Evolutionary conservation across 495 filamentous ascomycete species (phyloP), one percentile per base, ranked within the genome.

Genomic region (Podospora australis): DNA sequence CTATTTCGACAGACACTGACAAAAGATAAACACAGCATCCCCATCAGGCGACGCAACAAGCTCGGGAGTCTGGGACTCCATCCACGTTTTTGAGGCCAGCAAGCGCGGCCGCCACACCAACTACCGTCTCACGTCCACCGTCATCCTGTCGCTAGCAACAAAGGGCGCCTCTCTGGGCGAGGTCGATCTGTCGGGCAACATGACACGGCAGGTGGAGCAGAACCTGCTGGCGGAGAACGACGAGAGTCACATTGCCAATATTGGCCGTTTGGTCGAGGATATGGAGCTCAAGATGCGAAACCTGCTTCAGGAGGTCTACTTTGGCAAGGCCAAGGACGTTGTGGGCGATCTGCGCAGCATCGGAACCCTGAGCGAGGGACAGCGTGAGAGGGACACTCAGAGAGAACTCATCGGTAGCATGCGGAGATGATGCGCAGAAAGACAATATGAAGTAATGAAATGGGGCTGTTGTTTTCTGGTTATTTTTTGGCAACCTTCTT

Each of bases 211-310:
- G 75, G 80, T 95, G 26, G 90, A 97, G 72, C 78, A 81, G 55
- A 90, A 96, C 68, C 68, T 96, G 66, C 80, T 86, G 4, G 86
- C 96, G 11, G 87, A 91, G 49, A 87, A 83, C 55, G 94, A 98
- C 69, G 82, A 82, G 39, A 88, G 86, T 67, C 92, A 99, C 70
- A 89, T 99, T 53, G 86, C 86, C 41, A 99, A 99, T 65, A 88
- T 97, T 53, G 92, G 92, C 32, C 77, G 81, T 66, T 74, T 99
- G 60, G 91, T 99, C 39, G 92, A 99, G 74, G 94, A 99, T 71
- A 96, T 99, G 91, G 92, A 99, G 72, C 77, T 96, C 65, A 95
- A 96, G 79, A 99, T 99, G 94, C 82, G 92, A 41, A 99, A 97
- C 65, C 67, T 97, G 67, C 74, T 99, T 63, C 94, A 97, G 75